Evolutionary conservation across 1,284 basidiomycete genomes (phyloP).

Genomic region (Boletus hoseneyae): DNA sequence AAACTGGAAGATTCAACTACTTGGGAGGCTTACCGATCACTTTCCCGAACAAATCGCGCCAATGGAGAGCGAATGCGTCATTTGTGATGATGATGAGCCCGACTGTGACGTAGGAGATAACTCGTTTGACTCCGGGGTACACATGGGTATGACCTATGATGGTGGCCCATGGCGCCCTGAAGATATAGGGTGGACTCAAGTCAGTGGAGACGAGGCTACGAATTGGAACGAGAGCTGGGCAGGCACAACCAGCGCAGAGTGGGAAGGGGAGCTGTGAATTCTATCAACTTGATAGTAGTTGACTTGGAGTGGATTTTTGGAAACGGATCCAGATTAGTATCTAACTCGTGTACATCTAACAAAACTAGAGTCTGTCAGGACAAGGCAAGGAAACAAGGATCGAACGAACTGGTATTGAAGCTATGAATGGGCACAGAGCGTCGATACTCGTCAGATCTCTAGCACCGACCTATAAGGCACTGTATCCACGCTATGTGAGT

Average conservation of each 20-base stretch:
- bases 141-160: slow-evolving; percentile 17
- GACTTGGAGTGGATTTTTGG: slow-evolving; percentile 4
- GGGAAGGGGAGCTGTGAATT: slow-evolving; percentile 1
- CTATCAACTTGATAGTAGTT: not conserved
- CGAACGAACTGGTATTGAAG: slow-evolving; percentile 25
- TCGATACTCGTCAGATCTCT: slow-evolving; percentile 17
- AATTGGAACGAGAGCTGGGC: slow-evolving; percentile 1
- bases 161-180: slow-evolving; percentile 5
- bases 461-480: slow-evolving; percentile 17
- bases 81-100: slow-evolving; percentile 19
- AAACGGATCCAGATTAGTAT: slow-evolving; percentile 22
- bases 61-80: slow-evolving; percentile 11
- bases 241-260: not conserved
- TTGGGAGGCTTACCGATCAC: slow-evolving; percentile 10
- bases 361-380: slow-evolving; percentile 8
- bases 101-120: slow-evolving; percentile 15
- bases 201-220: slow-evolving; percentile 6
- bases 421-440: not conserved
- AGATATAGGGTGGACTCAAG: slow-evolving; percentile 18
- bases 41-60: slow-evolving; percentile 3
- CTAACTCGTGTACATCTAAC: slow-evolving; percentile 27
- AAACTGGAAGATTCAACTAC: slow-evolving; percentile 28
- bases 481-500: slow-evolving; percentile 14
- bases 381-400: not conserved
- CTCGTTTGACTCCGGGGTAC: slow-evolving; percentile 29